These are phyloP conservation scores for Bruguiera sexangula DNA, from an alignment of 345 rosid species.

Conservation along the genomic window DNA sequence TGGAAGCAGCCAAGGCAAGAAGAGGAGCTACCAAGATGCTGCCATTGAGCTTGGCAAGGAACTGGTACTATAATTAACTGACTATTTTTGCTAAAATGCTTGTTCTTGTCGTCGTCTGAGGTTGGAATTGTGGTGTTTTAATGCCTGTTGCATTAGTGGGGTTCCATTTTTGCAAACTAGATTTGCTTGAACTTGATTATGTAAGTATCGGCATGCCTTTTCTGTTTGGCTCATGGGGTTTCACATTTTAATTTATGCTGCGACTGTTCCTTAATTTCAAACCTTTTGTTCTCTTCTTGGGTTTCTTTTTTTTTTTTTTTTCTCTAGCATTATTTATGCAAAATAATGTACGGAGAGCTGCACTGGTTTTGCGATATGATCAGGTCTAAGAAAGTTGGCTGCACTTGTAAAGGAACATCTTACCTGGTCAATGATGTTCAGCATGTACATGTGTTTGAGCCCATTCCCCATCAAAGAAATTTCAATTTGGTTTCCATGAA, in stretches of 20 bases:
- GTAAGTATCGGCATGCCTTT: neutral
- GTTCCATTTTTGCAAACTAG: too few species aligned
- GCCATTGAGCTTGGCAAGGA: slow-evolving; percentile 79
- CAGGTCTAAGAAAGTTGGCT: slow-evolving; percentile 5
- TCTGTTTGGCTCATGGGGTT: slow-evolving; percentile 13
- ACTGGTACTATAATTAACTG: slow-evolving; percentile 42
- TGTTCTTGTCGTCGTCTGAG: neutral
- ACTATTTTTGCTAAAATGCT: neutral
- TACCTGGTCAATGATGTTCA: neutral
- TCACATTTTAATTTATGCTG: slow-evolving; percentile 5
- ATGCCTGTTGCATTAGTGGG: too few species aligned
- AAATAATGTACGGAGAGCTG: neutral
- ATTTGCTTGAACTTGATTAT: neutral
- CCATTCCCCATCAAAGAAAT: slow-evolving; percentile 5
- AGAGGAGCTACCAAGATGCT: slow-evolving; percentile 67
- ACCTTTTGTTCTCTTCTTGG: slow-evolving; percentile 3
- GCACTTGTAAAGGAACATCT: neutral
- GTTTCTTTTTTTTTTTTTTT: neutral
- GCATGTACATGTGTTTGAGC: slow-evolving; percentile 9
- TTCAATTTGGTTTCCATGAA: slow-evolving; percentile 12
- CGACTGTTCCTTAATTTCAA: neutral
- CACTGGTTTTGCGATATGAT: neutral
- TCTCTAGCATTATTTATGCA: neutral
- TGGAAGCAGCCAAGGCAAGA: slow-evolving; percentile 90
- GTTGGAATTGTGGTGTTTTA: too few species aligned